phyloP scores from a whole-genome alignment of 495 filamentous ascomycete genomes.

The Neurospora sp. region DNA sequence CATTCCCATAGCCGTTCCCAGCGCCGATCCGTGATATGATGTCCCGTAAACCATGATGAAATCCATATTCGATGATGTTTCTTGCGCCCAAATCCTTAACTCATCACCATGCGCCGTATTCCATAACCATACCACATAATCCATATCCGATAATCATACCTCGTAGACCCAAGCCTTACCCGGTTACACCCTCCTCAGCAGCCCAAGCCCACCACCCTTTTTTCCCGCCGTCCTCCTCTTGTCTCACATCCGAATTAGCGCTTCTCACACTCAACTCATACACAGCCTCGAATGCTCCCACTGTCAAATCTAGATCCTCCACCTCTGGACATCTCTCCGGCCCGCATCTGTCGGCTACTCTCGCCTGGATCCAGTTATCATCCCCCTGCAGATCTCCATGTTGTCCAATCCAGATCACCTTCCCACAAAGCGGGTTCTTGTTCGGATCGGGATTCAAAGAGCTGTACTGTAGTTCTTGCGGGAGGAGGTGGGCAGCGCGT shows the following conservation, averaged over 20 bases:
- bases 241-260: conserved; percentile 53
- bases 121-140: neutral
- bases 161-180: neutral
- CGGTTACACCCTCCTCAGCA: neutral
- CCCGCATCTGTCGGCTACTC: conserved; percentile 64
- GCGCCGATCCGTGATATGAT: neutral
- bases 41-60: neutral
- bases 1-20: neutral
- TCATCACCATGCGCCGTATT: neutral
- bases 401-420: conserved; percentile 47
- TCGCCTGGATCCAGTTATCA: conserved; percentile 51
- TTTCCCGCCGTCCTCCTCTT: neutral
- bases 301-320: conserved; percentile 58
- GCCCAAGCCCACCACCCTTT: neutral
- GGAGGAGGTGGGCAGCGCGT: conserved; percentile 11
- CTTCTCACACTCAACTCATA: conserved; percentile 44
- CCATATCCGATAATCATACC: neutral
- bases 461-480: neutral
- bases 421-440: conserved; percentile 59
- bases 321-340: conserved; percentile 40
- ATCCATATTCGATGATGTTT: neutral
- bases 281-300: conserved; percentile 48
- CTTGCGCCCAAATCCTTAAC: neutral
- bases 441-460: conserved; percentile 49
- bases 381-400: too few relatives aligned